Evolutionary conservation across 169 alveolate species (phyloP).

Genomic region (Plasmodium chabaudi): DNA sequence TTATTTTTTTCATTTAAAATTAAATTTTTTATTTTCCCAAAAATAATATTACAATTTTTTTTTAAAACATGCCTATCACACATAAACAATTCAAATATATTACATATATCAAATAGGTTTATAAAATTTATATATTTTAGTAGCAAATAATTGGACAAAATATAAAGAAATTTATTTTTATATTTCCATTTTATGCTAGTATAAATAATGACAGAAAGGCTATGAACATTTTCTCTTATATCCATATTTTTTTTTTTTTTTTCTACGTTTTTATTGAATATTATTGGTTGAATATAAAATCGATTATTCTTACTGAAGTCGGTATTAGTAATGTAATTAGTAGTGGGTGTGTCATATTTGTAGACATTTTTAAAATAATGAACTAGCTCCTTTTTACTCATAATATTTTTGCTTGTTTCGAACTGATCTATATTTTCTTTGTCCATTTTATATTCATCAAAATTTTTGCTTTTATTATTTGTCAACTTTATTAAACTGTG

Average conservation of each 20-base stretch:
- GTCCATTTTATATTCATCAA: background rate
- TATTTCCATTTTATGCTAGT: constrained; percentile 24
- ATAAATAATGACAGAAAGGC: constrained; percentile 48
- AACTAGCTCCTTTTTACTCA: background rate
- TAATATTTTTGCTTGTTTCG: background rate
- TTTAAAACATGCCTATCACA: background rate
- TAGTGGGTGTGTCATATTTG: background rate
- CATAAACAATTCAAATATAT: constrained; percentile 52
- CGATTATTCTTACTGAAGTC: background rate
- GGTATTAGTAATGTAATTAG: background rate
- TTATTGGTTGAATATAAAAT: background rate
- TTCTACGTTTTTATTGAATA: background rate
- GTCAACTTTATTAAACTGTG: background rate
- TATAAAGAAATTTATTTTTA: constrained; percentile 38
- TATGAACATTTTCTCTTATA: constrained; percentile 52
- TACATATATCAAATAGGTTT: constrained; percentile 68
- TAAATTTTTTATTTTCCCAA: constrained; percentile 45
- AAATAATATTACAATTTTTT: constrained; percentile 8
- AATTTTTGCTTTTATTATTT: background rate
- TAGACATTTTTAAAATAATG: background rate
- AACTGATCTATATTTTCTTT: background rate
- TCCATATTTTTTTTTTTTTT: constrained; percentile 14
- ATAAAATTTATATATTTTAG: constrained; percentile 36
- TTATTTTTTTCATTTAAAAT: constrained; percentile 15
- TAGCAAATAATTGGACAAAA: constrained; percentile 42